Evolutionary conservation across 23 red algal genomes (phyloP).

Genomic region (Gracilaria gracilis): DNA sequence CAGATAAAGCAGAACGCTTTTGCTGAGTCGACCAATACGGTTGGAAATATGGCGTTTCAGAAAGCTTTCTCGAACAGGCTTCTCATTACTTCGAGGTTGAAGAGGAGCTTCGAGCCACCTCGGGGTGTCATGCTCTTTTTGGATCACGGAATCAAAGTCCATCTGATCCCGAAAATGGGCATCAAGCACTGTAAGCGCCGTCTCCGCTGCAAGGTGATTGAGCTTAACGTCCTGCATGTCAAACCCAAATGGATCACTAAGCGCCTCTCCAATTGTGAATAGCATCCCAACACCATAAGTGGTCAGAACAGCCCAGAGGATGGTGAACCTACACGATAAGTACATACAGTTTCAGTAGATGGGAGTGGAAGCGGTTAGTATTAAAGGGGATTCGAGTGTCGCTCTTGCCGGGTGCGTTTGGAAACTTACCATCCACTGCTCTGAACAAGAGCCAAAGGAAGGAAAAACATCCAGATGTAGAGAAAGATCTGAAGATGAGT

Average conservation of each 20-base stretch:
- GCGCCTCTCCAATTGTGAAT: constrained; percentile 26
- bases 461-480: constrained; percentile 65
- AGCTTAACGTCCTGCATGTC: constrained; percentile 55
- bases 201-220: constrained; percentile 30
- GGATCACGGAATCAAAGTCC: constrained; percentile 11
- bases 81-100: neutral
- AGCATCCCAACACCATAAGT: constrained; percentile 62
- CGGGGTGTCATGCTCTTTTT: constrained; percentile 13
- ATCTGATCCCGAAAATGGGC: neutral
- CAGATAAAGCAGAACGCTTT: neutral
- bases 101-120: constrained; percentile 4
- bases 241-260: constrained; percentile 53
- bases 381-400: neutral
- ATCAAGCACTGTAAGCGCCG: constrained; percentile 25
- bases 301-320: constrained; percentile 52
- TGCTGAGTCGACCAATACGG: neutral
- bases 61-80: neutral
- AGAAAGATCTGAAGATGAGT: constrained; percentile 51
- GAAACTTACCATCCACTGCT: constrained; percentile 64
- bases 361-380: neutral
- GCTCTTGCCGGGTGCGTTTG: neutral
- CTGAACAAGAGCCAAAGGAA: constrained; percentile 34
- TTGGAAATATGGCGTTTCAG: neutral
- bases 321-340: constrained; percentile 31
- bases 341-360: neutral